Percentiles rank a stretch among this genome's conserved stretches.
Evolutionary conservation across 2,329 filamentous ascomycete genomes (phyloP).

Genomic region (Hypoxylon sp.): DNA sequence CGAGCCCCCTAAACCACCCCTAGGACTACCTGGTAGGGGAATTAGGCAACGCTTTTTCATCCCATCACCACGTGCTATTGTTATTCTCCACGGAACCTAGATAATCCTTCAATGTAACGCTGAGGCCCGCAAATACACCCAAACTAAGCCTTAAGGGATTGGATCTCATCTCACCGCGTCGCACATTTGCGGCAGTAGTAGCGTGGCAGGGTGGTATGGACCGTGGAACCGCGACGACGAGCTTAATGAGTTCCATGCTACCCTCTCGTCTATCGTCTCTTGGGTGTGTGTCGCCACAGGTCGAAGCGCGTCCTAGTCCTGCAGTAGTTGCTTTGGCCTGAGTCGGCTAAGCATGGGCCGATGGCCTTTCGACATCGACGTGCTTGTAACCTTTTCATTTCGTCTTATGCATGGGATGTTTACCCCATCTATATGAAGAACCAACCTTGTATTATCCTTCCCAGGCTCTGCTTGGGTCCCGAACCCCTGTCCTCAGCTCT

Average conservation of each 20-base stretch:
- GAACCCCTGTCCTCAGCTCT: conserved; percentile 24
- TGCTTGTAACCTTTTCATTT: not conserved
- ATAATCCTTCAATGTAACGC: conserved; percentile 6
- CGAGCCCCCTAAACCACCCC: too few relatives aligned
- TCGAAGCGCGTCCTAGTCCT: too few relatives aligned
- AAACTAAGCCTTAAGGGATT: conserved; percentile 22
- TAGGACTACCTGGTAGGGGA: not conserved
- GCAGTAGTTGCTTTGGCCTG: too few relatives aligned
- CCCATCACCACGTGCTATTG: too few relatives aligned
- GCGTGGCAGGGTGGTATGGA: not conserved
- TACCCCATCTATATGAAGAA: conserved; percentile 4
- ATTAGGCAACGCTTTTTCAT: conserved; percentile 16
- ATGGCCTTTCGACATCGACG: not conserved
- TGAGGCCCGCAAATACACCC: conserved; percentile 1
- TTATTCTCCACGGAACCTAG: conserved; percentile 18
- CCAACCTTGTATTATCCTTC: not conserved
- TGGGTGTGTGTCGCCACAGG: not conserved
- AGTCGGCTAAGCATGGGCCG: not conserved
- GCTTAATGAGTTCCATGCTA: conserved; percentile 9
- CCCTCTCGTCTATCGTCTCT: conserved; percentile 1
- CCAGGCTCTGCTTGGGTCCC: not conserved
- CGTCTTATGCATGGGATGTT: conserved; percentile 1
- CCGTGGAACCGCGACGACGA: not conserved
- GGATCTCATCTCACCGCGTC: conserved; percentile 32
- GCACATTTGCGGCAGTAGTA: not conserved